phyloP scores from a whole-genome alignment of 805 yeast genomes.

The Sugiyamaella valdiviana region DNA sequence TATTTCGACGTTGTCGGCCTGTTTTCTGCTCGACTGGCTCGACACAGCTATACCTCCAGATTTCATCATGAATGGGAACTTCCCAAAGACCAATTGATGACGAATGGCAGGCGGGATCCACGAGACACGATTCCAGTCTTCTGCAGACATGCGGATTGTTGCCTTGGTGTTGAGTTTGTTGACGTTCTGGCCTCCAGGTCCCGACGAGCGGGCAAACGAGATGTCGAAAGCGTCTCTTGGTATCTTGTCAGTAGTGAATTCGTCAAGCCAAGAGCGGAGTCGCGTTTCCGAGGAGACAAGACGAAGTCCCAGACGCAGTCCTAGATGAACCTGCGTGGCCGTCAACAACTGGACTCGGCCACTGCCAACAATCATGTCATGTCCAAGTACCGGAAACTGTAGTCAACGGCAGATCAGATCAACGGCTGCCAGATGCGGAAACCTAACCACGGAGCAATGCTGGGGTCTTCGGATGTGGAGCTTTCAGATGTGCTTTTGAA shows the following conservation, averaged over 20 bases:
- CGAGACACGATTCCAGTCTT: slow-evolving; percentile 39
- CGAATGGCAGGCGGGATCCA: slow-evolving; percentile 59
- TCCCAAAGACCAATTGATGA: slow-evolving; percentile 34
- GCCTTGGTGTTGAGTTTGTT: slow-evolving; percentile 65
- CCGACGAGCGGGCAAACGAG: slow-evolving; percentile 56
- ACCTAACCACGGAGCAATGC: too few relatives aligned
- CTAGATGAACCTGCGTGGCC: neutral
- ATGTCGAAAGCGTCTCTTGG: slow-evolving; percentile 44
- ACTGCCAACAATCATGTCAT: neutral
- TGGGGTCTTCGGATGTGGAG: too few relatives aligned
- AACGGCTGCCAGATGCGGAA: too few relatives aligned
- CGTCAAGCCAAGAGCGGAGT: slow-evolving; percentile 38
- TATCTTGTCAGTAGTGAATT: slow-evolving; percentile 31
- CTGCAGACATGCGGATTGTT: slow-evolving; percentile 44
- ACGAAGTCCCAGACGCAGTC: neutral
- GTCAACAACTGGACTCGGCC: too few relatives aligned
- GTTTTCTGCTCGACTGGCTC: slow-evolving; percentile 52
- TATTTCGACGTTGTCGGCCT: slow-evolving; percentile 49
- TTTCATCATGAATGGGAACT: slow-evolving; percentile 50
- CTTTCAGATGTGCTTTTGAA: too few relatives aligned
- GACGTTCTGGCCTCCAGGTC: slow-evolving; percentile 87
- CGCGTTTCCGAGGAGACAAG: neutral
- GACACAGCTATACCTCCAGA: slow-evolving; percentile 52
- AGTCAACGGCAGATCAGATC: too few relatives aligned
- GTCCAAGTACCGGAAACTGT: too few relatives aligned